Evolutionary conservation across 1,284 basidiomycete genomes (phyloP).

Genomic region (Cryptococcus amylolentus): DNA sequence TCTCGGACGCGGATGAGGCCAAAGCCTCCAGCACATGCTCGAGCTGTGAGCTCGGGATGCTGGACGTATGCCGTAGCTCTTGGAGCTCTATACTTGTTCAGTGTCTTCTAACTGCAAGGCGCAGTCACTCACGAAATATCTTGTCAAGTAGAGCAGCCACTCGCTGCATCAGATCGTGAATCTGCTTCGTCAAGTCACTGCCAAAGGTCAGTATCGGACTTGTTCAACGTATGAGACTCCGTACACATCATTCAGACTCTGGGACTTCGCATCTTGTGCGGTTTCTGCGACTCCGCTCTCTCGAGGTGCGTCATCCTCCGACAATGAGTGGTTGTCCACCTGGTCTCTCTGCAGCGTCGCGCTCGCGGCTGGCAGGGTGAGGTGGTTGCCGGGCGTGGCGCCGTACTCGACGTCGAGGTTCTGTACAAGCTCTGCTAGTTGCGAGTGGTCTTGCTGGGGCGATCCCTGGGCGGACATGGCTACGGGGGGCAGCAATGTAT

Average conservation of each 20-base stretch:
- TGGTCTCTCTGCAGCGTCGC: background rate
- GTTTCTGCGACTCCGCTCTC: background rate
- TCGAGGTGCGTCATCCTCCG: background rate
- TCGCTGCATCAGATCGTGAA: conserved; percentile 19
- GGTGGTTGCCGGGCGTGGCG: background rate
- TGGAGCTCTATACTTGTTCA: conserved; percentile 24
- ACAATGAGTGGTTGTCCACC: background rate
- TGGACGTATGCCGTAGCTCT: conserved; percentile 35
- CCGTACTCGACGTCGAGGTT: conserved; percentile 5
- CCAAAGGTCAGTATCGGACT: no score
- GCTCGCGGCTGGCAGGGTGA: background rate
- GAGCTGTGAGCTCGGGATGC: conserved; percentile 53
- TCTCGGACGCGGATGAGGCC: no score
- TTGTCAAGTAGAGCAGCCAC: conserved; percentile 26
- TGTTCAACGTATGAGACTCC: no score
- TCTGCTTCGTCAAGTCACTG: conserved; percentile 6
- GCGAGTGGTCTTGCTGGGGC: background rate
- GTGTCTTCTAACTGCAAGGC: background rate
- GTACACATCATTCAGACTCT: no score
- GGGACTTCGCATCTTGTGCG: background rate
- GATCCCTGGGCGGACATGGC: no score
- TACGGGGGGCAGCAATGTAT: no score
- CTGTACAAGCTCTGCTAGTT: conserved; percentile 8
- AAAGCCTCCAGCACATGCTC: conserved; percentile 19
- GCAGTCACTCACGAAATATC: conserved; percentile 26